Evolutionary conservation across 2,329 filamentous ascomycete species (phyloP).

Genomic region (Fusarium sp.): DNA sequence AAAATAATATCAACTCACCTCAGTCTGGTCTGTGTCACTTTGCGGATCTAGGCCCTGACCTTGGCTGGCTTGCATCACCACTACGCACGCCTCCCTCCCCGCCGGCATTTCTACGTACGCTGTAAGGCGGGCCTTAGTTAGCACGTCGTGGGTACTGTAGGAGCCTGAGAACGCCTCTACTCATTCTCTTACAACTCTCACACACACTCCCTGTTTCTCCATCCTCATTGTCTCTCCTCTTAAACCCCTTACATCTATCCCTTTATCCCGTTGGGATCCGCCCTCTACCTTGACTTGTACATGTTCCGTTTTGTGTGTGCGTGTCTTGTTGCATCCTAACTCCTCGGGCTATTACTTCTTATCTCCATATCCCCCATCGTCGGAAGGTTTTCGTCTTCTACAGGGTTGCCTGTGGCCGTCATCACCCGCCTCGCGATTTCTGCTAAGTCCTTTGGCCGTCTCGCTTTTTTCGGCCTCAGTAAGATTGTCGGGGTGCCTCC

Average conservation of each 20-base stretch:
- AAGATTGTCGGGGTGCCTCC: constrained; percentile 28
- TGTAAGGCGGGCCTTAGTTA: constrained; percentile 38
- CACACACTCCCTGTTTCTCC: constrained; percentile 35
- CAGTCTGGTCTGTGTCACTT: constrained; percentile 38
- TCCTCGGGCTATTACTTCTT: constrained; percentile 31
- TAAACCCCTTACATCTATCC: constrained; percentile 32
- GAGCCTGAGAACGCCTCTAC: constrained; percentile 42
- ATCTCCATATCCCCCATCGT: constrained; percentile 37
- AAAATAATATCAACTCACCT: constrained; percentile 17
- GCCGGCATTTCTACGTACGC: constrained; percentile 45
- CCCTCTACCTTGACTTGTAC: constrained; percentile 31
- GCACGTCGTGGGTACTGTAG: constrained; percentile 28
- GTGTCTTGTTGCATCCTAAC: constrained; percentile 8
- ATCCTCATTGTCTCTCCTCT: constrained; percentile 32
- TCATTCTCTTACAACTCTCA: constrained; percentile 41
- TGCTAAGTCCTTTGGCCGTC: constrained; percentile 36
- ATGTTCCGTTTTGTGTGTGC: constrained; percentile 23
- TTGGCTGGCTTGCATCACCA: constrained; percentile 49
- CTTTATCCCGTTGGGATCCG: constrained; percentile 34
- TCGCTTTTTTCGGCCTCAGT: constrained; percentile 45
- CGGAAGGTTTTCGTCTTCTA: constrained; percentile 21
- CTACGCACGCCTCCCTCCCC: constrained; percentile 45
- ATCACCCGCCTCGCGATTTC: constrained; percentile 37
- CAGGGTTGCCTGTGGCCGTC: constrained; percentile 36
- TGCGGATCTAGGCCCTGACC: constrained; percentile 47